phyloP scores from a whole-genome alignment of 257 asterid genomes.

The Penstemon eatonii region DNA sequence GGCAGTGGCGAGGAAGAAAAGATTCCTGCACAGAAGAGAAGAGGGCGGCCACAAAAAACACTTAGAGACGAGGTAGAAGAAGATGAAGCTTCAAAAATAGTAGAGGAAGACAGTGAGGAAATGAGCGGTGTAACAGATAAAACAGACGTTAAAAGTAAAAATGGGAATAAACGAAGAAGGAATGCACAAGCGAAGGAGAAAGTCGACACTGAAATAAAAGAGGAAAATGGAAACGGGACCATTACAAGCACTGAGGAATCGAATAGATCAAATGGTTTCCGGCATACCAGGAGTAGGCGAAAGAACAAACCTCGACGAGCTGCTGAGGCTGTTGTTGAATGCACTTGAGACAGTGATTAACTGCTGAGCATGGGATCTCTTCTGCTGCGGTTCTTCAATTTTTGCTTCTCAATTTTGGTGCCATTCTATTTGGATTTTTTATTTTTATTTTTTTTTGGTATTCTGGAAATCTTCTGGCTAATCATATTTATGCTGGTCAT shows the following conservation, averaged over 20 bases:
- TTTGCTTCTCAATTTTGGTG: constrained; percentile 22
- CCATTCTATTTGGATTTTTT: constrained; percentile 12
- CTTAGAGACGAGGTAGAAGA: constrained; percentile 45
- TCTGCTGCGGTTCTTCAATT: constrained; percentile 16
- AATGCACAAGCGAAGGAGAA: constrained; percentile 32
- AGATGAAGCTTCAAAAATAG: constrained; percentile 35
- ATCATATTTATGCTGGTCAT: neutral
- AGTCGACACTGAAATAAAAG: constrained; percentile 26
- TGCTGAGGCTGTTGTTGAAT: constrained; percentile 39
- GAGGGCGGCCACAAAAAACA: constrained; percentile 57
- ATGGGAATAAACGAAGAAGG: constrained; percentile 30
- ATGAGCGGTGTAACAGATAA: constrained; percentile 32
- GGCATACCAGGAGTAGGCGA: constrained; percentile 29
- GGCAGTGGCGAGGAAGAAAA: constrained; percentile 54
- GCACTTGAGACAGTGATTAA: constrained; percentile 9
- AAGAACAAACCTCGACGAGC: constrained; percentile 41
- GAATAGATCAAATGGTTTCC: constrained; percentile 29
- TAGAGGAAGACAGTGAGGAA: constrained; percentile 42
- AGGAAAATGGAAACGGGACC: constrained; percentile 28
- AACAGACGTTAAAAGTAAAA: constrained; percentile 22
- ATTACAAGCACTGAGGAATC: constrained; percentile 28
- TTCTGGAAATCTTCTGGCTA: too few relatives aligned
- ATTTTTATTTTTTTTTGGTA: neutral
- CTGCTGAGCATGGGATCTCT: neutral
- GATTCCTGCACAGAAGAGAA: constrained; percentile 46